phyloP scores from a whole-genome alignment of 2,329 filamentous ascomycete species.

The Biscogniauxia marginata region DNA sequence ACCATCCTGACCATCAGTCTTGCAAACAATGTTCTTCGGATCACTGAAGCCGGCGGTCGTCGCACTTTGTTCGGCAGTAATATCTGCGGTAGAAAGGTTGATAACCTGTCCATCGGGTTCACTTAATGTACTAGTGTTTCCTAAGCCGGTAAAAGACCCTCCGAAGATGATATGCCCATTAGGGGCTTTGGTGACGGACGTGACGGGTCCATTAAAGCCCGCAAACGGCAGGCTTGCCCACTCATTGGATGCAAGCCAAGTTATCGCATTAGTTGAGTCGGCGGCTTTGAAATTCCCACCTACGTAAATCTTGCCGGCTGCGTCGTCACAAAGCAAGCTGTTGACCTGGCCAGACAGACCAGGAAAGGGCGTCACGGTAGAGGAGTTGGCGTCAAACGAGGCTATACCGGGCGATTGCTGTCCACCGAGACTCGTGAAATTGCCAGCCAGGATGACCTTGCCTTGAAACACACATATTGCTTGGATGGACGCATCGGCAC shows the following conservation, averaged over 20 bases:
- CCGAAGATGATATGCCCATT: slow-evolving; percentile 90
- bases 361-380: slow-evolving; percentile 68
- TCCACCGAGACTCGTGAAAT: slow-evolving; percentile 87
- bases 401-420: slow-evolving; percentile 76
- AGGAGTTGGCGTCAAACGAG: slow-evolving; percentile 72
- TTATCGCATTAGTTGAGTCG: slow-evolving; percentile 86
- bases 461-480: slow-evolving; percentile 80
- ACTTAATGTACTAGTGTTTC: slow-evolving; percentile 70
- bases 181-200: slow-evolving; percentile 75
- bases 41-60: slow-evolving; percentile 66
- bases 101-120: slow-evolving; percentile 74
- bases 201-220: slow-evolving; percentile 91
- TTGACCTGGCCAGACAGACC: slow-evolving; percentile 82
- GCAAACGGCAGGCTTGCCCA: slow-evolving; percentile 85
- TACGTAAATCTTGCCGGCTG: slow-evolving; percentile 79
- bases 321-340: slow-evolving; percentile 77
- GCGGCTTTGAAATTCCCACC: slow-evolving; percentile 79
- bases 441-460: slow-evolving; percentile 80
- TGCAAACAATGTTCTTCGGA: slow-evolving; percentile 81
- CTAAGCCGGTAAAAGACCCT: slow-evolving; percentile 82
- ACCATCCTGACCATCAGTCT: slow-evolving; percentile 63
- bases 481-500: slow-evolving; percentile 80
- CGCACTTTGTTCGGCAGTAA: slow-evolving; percentile 65
- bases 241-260: slow-evolving; percentile 66
- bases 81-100: slow-evolving; percentile 76